phyloP scores from a whole-genome alignment of 2,329 filamentous ascomycete genomes.

The Talaromyces verruculosus region DNA sequence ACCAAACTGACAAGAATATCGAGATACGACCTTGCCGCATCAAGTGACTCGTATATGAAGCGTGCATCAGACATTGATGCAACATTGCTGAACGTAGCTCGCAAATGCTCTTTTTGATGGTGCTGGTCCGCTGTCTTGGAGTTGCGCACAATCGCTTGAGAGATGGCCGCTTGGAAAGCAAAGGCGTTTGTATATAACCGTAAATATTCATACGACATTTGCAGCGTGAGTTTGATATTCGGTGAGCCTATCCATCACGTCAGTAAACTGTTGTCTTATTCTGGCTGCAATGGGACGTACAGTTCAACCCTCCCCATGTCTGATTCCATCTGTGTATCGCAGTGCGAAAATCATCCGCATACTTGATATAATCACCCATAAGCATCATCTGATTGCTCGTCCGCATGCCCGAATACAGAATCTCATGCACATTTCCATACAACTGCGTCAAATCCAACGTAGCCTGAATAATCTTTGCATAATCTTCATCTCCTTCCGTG shows the following conservation, averaged over 20 bases:
- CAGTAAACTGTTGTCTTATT: conserved; percentile 17
- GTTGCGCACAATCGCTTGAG: conserved; percentile 48
- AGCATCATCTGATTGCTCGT: conserved; percentile 69
- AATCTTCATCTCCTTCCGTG: conserved; percentile 62
- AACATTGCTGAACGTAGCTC: conserved; percentile 53
- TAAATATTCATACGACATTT: conserved; percentile 71
- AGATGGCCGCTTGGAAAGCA: conserved; percentile 70
- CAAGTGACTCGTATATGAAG: conserved; percentile 66
- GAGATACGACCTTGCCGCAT: conserved; percentile 63
- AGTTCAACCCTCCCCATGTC: conserved; percentile 65
- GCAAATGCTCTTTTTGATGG: conserved; percentile 42
- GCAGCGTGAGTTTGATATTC: conserved; percentile 64
- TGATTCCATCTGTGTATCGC: conserved; percentile 70
- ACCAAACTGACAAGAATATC: conserved; percentile 61
- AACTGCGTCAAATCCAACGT: conserved; percentile 70
- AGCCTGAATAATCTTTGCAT: conserved; percentile 68
- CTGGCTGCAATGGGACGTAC: conserved; percentile 43
- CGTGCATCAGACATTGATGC: conserved; percentile 62
- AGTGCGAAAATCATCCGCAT: conserved; percentile 70
- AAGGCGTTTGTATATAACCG: conserved; percentile 74
- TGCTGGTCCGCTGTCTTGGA: conserved; percentile 38
- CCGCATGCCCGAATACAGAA: conserved; percentile 69
- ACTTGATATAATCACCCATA: conserved; percentile 71
- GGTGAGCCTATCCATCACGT: conserved; percentile 53
- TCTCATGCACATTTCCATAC: conserved; percentile 72